Evolutionary conservation across 345 rosid species (phyloP).

Genomic region (Lumnitzera littorea): DNA sequence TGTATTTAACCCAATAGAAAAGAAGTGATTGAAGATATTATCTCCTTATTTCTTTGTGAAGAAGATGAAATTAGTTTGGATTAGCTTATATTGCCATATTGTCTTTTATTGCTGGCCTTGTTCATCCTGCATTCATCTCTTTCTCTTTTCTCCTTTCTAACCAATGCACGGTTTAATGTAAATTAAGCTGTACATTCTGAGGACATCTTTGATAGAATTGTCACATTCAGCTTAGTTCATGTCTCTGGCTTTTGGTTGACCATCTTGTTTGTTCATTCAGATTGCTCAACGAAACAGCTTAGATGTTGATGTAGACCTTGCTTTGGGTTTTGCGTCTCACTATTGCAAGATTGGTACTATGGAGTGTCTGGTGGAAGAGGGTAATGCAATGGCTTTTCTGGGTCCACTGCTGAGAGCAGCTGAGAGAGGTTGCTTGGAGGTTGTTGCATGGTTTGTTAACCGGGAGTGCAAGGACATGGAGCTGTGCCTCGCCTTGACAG

Average conservation of each 20-base stretch:
- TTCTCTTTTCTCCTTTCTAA: too few species aligned
- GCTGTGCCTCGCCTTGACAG: slow-evolving; percentile 89
- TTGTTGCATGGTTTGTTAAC: slow-evolving; percentile 94
- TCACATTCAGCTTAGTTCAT: neutral
- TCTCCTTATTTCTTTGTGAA: too few species aligned
- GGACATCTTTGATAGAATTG: neutral
- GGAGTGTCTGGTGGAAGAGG: slow-evolving; percentile 99
- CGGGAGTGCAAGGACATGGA: slow-evolving; percentile 89
- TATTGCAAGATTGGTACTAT: slow-evolving; percentile 86
- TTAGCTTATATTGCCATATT: too few species aligned
- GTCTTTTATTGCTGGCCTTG: too few species aligned
- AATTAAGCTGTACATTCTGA: too few species aligned
- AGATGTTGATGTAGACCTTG: slow-evolving; percentile 94
- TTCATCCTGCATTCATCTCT: too few species aligned
- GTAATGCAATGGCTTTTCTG: slow-evolving; percentile 82
- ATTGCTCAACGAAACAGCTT: slow-evolving; percentile 96
- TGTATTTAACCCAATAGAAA: too few species aligned
- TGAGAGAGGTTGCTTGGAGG: slow-evolving; percentile 92
- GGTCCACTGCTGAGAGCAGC: slow-evolving; percentile 97
- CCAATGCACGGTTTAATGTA: too few species aligned
- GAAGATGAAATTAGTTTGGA: too few species aligned
- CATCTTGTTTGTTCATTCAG: slow-evolving; percentile 28
- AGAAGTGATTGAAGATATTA: too few species aligned
- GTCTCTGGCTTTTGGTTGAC: slow-evolving; percentile 3
- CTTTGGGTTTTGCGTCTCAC: slow-evolving; percentile 90